Conservation (phyloP, 331 rosid genomes). For the Telfairia occidentalis region DNA sequence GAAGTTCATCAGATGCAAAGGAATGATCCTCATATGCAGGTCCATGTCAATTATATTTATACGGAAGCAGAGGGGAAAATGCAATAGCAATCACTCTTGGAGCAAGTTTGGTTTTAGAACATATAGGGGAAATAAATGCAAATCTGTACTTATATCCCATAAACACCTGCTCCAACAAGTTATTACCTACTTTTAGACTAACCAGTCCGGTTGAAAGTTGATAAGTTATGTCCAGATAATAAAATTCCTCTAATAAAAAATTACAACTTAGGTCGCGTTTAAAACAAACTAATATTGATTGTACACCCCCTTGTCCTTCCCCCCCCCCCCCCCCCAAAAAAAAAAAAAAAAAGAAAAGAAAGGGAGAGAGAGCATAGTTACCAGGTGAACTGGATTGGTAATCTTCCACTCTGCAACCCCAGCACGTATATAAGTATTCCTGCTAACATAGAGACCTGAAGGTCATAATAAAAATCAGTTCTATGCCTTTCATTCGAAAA, state of each 20-base stretch:
- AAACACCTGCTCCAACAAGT: not conserved
- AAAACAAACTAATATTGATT: not conserved
- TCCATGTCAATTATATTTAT: not conserved
- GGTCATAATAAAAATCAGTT: constrained; percentile 11
- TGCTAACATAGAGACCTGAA: constrained; percentile 82
- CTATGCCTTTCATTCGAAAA: not conserved
- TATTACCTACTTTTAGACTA: not conserved
- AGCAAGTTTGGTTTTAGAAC: not conserved
- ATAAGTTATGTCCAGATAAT: not conserved
- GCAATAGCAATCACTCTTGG: not conserved
- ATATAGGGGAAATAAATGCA: not conserved
- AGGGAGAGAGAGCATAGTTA: constrained; percentile 21
- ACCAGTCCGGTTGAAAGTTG: not conserved
- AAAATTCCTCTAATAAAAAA: not conserved
- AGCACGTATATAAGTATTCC: constrained; percentile 85
- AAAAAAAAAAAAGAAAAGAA: not conserved
- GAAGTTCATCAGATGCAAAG: not conserved
- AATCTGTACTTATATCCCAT: not conserved
- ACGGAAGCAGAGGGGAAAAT: not conserved
- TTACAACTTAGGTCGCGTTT: not conserved
- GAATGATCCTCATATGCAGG: not conserved
- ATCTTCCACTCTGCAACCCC: constrained; percentile 92
- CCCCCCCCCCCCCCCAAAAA: not conserved
- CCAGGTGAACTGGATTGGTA: constrained; percentile 89
- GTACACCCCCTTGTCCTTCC: not conserved